Conservation (phyloP, 176 grass and related monocot species). For the Metroxylon sagu region DNA sequence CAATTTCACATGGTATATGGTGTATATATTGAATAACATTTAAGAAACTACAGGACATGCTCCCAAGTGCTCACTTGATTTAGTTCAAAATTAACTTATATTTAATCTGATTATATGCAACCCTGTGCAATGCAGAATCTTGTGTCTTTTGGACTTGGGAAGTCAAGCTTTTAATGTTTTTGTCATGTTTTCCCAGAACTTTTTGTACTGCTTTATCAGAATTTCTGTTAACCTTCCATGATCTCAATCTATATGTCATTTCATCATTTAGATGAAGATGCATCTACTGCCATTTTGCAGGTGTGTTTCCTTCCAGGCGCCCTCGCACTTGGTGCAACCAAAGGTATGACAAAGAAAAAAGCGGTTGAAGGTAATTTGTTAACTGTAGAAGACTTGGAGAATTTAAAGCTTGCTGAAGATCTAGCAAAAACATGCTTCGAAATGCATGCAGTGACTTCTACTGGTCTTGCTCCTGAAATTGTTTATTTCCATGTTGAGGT, state of each 20-base stretch:
- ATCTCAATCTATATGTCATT: constrained; percentile 1
- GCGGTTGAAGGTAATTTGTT: constrained; percentile 66
- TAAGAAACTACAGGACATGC: too few relatives aligned
- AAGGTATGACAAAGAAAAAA: constrained; percentile 80
- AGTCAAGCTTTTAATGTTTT: too few relatives aligned
- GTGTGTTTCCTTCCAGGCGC: constrained; percentile 97
- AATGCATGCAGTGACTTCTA: constrained; percentile 91
- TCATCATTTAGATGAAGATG: constrained; percentile 1
- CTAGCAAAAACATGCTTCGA: constrained; percentile 90
- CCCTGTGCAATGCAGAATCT: too few relatives aligned
- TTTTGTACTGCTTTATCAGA: too few relatives aligned
- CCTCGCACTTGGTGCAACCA: constrained; percentile 89
- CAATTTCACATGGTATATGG: too few relatives aligned
- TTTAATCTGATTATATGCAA: too few relatives aligned
- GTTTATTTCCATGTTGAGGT: constrained; percentile 92
- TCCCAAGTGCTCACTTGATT: too few relatives aligned
- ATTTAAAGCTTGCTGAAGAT: constrained; percentile 95
- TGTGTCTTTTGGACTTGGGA: too few relatives aligned
- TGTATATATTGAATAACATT: too few relatives aligned
- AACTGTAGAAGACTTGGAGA: constrained; percentile 71
- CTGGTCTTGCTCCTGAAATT: constrained; percentile 95
- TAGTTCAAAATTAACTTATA: too few relatives aligned
- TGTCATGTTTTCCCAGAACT: too few relatives aligned
- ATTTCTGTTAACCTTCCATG: too few relatives aligned
- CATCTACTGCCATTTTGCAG: constrained; percentile 23